Base-by-base conservation (phyloP, 78 protist species). In the Dictyostelium capitatum region DNA sequence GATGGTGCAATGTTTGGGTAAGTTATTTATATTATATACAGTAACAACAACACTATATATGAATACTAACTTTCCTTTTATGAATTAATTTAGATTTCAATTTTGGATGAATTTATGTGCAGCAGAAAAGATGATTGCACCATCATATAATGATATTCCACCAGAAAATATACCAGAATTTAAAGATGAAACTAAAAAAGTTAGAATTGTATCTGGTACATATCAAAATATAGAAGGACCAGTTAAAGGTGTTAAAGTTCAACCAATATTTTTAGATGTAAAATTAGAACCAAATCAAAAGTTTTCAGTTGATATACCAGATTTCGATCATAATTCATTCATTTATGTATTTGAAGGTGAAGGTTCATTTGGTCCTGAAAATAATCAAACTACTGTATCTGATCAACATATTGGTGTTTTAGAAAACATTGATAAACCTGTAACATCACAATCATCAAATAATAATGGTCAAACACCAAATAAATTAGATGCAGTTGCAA, bases 51-150 rank as follows among this genome's bases (percentile, higher is more conserved):
- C n/a, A n/a, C n/a, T n/a, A n/a, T n/a, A n/a, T n/a, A n/a, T n/a
- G n/a, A n/a, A n/a, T n/a, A n/a, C n/a, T n/a, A n/a, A n/a, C n/a
- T n/a, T n/a, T n/a, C n/a, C n/a, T n/a, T n/a, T n/a, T n/a, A n/a
- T n/a, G n/a, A n/a, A n/a, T n/a, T n/a, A n/a, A n/a, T 74, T 77
- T 37, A 96, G 96, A 50, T 51, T 59, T 20, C 98, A 97, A 90
- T 64, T 96, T 10, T 97, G 97, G 97, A 10, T 96, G 53, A 97
- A 97, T 74, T 81, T 96, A 12, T 95, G 96, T 6, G 37, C 73
- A 25, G 25, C 37, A 65, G 80, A 82, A 12, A 97, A 97, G 90
- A 97, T 97, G 98, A 37, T 6, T 32, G 50, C 74, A 23, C 97
- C 98, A 28, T 17, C 79, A 14, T 96, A 95, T 94, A 96, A 96